phyloP scores from a whole-genome alignment of 768 basidiomycete species.

The Sporobolomyces pararoseus region DNA sequence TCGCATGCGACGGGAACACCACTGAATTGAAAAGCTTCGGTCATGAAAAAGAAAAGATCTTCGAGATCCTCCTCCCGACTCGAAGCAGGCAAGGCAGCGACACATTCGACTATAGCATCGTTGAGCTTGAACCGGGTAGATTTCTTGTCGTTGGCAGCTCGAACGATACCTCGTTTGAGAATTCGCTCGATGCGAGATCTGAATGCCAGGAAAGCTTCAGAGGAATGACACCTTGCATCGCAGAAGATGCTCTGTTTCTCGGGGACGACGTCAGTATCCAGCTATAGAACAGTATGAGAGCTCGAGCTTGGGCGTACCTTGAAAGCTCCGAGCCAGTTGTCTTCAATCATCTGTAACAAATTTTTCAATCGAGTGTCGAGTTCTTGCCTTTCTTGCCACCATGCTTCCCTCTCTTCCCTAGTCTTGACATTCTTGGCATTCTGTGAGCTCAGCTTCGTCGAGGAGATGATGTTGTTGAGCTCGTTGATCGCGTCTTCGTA shows the following conservation, averaged over 20 bases:
- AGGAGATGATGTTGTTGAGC: conserved; percentile 70
- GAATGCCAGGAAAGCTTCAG: conserved; percentile 58
- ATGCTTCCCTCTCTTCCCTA: conserved; percentile 61
- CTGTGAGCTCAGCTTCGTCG: conserved; percentile 72
- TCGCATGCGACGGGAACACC: conserved; percentile 81
- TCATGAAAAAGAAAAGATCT: conserved; percentile 85
- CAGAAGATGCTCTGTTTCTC: conserved; percentile 48
- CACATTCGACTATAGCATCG: conserved; percentile 73
- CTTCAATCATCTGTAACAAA: conserved; percentile 79
- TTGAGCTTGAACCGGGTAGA: conserved; percentile 55
- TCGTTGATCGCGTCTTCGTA: conserved; percentile 71
- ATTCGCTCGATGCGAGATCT: conserved; percentile 68
- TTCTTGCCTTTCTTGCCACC: conserved; percentile 78
- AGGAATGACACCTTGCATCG: conserved; percentile 52
- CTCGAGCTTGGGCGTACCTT: conserved; percentile 63
- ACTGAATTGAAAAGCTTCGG: conserved; percentile 91
- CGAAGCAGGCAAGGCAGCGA: conserved; percentile 73
- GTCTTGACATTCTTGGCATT: conserved; percentile 69
- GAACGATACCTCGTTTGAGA: conserved; percentile 61
- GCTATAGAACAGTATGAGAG: not conserved
- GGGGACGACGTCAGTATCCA: accelerated
- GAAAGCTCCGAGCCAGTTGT: conserved; percentile 95
- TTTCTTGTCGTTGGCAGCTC: conserved; percentile 62
- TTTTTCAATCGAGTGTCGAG: conserved; percentile 73
- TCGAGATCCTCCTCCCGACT: conserved; percentile 91